phyloP scores from a whole-genome alignment of 2,329 filamentous ascomycete genomes.

The Pezicula neosporulosa region DNA sequence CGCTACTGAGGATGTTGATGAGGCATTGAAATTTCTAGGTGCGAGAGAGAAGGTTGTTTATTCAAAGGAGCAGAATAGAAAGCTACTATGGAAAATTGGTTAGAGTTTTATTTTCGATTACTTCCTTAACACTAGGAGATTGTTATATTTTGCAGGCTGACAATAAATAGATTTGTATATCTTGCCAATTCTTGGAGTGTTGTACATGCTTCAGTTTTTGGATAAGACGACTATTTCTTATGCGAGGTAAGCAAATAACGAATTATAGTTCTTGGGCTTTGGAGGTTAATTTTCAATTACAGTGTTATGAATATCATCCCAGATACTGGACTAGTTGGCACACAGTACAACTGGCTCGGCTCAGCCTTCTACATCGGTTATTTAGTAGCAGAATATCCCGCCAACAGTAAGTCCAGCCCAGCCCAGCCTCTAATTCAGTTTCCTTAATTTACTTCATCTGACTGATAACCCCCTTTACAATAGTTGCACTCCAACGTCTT shows the following conservation, averaged over 20 bases:
- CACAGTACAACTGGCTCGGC: conserved; percentile 36
- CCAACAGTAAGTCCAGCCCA: conserved; percentile 19
- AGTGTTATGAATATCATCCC: background rate
- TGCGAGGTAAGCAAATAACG: conserved; percentile 1
- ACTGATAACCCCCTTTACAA: background rate
- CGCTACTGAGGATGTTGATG: background rate
- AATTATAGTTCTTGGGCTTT: background rate
- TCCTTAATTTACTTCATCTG: too few relatives aligned
- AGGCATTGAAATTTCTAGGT: background rate
- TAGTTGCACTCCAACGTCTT: conserved; percentile 38
- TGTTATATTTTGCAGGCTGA: background rate
- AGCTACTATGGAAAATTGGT: background rate
- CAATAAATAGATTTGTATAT: background rate
- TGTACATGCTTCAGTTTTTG: conserved; percentile 1
- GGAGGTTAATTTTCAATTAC: background rate
- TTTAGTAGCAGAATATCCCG: conserved; percentile 31
- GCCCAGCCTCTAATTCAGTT: too few relatives aligned
- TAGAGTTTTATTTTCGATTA: background rate
- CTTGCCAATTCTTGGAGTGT: background rate
- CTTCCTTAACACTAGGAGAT: too few relatives aligned
- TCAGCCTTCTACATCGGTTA: conserved; percentile 41
- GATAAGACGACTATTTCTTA: conserved; percentile 4
- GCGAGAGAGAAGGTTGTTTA: background rate
- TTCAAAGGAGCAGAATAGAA: background rate
- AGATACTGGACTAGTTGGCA: conserved; percentile 22